phyloP scores from a whole-genome alignment of 768 basidiomycete species.

The Mycena latifolia region DNA sequence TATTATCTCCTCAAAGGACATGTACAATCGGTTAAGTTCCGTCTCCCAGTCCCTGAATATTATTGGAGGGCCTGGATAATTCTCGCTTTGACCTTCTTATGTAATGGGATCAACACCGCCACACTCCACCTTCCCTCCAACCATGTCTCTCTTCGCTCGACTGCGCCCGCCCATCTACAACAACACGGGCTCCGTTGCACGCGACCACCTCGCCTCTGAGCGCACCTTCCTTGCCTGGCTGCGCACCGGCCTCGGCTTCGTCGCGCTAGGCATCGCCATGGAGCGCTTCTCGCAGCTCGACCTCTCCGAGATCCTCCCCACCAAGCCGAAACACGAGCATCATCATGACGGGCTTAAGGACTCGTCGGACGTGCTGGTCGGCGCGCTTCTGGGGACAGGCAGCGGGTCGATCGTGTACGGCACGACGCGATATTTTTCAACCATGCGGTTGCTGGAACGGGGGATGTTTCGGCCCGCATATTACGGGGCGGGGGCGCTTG shows the following conservation, averaged over 20 bases:
- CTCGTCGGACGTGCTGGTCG: constrained; percentile 16
- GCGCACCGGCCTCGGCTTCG: constrained; percentile 55
- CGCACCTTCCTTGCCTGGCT: constrained; percentile 61
- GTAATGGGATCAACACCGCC: not conserved
- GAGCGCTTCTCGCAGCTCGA: constrained; percentile 21
- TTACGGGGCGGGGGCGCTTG: constrained; percentile 23
- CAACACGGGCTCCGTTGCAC: constrained; percentile 57
- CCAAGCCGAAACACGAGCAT: not conserved
- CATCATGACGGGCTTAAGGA: not conserved
- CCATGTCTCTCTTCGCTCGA: too few relatives aligned
- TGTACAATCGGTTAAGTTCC: too few relatives aligned
- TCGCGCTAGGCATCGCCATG: constrained; percentile 57
- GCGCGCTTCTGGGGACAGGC: constrained; percentile 24
- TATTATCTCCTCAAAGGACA: too few relatives aligned
- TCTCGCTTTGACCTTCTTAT: not conserved
- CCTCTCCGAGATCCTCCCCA: constrained; percentile 3
- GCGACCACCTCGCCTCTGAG: constrained; percentile 59
- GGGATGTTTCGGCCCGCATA: constrained; percentile 27
- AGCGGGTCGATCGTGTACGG: constrained; percentile 31
- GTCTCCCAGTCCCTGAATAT: too few relatives aligned
- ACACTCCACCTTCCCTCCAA: too few relatives aligned
- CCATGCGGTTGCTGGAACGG: constrained; percentile 23
- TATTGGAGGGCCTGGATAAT: too few relatives aligned
- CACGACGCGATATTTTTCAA: constrained; percentile 24
- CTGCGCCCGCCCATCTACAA: constrained; percentile 45